phyloP scores from a whole-genome alignment of 2,329 filamentous ascomycete species.

The Phaeosphaeria sp. region DNA sequence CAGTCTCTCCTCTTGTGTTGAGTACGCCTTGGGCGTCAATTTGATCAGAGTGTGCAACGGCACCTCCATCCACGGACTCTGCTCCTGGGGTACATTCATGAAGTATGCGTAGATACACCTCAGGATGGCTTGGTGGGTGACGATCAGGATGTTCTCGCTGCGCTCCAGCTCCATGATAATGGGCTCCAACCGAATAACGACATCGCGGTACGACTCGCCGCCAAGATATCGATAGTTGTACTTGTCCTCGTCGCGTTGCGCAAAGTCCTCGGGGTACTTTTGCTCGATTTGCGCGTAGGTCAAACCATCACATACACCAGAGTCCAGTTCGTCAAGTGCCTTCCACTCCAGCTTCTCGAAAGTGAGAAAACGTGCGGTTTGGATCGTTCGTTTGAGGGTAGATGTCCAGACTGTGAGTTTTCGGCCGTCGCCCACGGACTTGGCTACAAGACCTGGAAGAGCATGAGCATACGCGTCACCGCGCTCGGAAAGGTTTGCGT shows the following conservation, averaged over 20 bases:
- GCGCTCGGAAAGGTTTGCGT: constrained; percentile 83
- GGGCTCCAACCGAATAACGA: constrained; percentile 95
- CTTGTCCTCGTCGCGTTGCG: constrained; percentile 95
- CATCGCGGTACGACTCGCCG: constrained; percentile 93
- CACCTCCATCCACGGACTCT: constrained; percentile 98
- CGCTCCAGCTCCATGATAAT: constrained; percentile 99
- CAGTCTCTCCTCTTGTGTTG: constrained; percentile 86
- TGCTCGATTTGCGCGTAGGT: constrained; percentile 96
- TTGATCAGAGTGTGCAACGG: constrained; percentile 96
- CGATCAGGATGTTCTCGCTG: constrained; percentile 95
- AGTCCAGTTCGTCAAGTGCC: constrained; percentile 95
- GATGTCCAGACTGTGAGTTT: constrained; percentile 78
- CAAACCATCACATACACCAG: constrained; percentile 93
- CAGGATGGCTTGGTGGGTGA: constrained; percentile 95
- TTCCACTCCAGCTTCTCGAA: constrained; percentile 99
- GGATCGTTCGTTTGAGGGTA: constrained; percentile 83
- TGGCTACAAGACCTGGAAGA: constrained; percentile 81
- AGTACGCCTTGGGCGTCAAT: constrained; percentile 91
- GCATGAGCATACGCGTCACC: constrained; percentile 87
- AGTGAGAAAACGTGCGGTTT: constrained; percentile 84
- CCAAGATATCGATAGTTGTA: constrained; percentile 99
- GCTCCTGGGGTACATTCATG: constrained; percentile 93
- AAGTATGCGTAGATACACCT: constrained; percentile 99
- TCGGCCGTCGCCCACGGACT: constrained; percentile 80
- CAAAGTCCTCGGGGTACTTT: constrained; percentile 91